These are phyloP conservation scores for Phlebiopsis flavidoalba DNA, from an alignment of 768 basidiomycete genomes.

Conservation along the genomic window DNA sequence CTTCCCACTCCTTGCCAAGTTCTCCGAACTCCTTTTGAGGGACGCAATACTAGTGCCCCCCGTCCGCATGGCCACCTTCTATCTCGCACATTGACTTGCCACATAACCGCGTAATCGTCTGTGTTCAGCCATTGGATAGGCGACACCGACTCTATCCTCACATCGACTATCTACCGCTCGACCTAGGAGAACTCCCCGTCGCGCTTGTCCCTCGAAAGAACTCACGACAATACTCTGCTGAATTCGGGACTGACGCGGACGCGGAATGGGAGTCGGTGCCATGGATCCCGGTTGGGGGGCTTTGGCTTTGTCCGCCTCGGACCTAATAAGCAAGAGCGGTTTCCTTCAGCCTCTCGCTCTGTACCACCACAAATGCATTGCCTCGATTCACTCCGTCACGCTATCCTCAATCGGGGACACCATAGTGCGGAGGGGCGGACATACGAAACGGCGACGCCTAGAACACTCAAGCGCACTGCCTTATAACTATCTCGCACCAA, in stretches of 20 bases:
- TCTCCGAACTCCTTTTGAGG: slow-evolving; percentile 9
- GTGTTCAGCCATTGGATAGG: slow-evolving; percentile 10
- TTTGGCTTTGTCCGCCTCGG: slow-evolving; percentile 24
- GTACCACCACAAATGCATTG: slow-evolving; percentile 33
- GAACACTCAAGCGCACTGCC: slow-evolving; percentile 28
- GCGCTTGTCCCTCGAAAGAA: slow-evolving; percentile 26
- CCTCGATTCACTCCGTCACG: slow-evolving; percentile 23
- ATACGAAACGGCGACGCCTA: slow-evolving; percentile 1
- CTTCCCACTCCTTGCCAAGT: background rate
- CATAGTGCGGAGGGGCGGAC: background rate
- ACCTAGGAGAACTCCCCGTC: slow-evolving; percentile 15
- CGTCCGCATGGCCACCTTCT: background rate
- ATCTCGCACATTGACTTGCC: background rate
- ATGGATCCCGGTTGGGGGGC: slow-evolving; percentile 17
- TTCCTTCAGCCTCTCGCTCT: slow-evolving; percentile 25
- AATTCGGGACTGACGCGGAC: slow-evolving; percentile 19
- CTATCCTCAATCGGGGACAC: slow-evolving; percentile 15
- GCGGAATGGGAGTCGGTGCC: slow-evolving; percentile 27
- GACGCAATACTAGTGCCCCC: slow-evolving; percentile 12
- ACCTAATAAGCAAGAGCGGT: slow-evolving; percentile 17
- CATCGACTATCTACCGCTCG: slow-evolving; percentile 18
- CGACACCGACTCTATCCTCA: slow-evolving; percentile 17
- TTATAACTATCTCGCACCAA: slow-evolving; percentile 29
- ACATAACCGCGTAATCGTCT: background rate
- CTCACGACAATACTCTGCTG: slow-evolving; percentile 25